phyloP scores from a whole-genome alignment of 306 rosid genomes.

The Prosopis cineraria region DNA sequence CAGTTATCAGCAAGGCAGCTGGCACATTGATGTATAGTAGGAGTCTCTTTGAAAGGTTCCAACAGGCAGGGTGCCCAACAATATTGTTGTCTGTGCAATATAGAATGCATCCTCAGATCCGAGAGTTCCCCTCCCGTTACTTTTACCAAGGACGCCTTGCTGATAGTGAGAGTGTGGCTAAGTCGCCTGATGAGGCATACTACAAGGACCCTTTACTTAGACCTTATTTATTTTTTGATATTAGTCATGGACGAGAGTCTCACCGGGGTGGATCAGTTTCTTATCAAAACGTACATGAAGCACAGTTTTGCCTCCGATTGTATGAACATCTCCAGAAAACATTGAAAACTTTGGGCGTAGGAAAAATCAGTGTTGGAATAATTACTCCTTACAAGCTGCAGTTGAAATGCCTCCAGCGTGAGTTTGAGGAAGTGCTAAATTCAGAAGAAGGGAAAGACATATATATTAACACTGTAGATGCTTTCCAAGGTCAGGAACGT shows the following conservation, averaged over 20 bases:
- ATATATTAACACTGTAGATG: constrained; percentile 96
- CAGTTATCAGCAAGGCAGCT: constrained; percentile 99
- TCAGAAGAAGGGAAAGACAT: constrained; percentile 96
- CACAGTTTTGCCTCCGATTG: constrained; percentile 86
- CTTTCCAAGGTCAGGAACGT: constrained; percentile 99
- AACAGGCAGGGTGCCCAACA: constrained; percentile 93
- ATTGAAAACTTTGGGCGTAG: constrained; percentile 59
- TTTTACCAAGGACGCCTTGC: constrained; percentile 94
- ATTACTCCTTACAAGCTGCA: constrained; percentile 98
- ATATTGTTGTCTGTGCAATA: constrained; percentile 96
- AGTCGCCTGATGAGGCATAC: constrained; percentile 80
- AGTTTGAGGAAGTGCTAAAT: constrained; percentile 81
- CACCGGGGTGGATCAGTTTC: constrained; percentile 98
- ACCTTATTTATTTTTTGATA: constrained; percentile 89
- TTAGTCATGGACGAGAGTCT: constrained; percentile 94
- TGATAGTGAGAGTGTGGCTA: constrained; percentile 87
- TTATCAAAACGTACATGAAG: constrained; percentile 88
- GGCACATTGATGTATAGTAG: constrained; percentile 96
- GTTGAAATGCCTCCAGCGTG: constrained; percentile 93
- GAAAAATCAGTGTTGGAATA: constrained; percentile 84
- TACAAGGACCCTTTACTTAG: constrained; percentile 80
- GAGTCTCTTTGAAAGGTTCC: constrained; percentile 97
- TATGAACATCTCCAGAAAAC: constrained; percentile 88
- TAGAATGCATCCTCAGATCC: constrained; percentile 96
- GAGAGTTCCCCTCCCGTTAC: constrained; percentile 95